Evolutionary conservation across 371 early-diverging fungal genomes (phyloP).

Genomic region (Mortierella sp.): DNA sequence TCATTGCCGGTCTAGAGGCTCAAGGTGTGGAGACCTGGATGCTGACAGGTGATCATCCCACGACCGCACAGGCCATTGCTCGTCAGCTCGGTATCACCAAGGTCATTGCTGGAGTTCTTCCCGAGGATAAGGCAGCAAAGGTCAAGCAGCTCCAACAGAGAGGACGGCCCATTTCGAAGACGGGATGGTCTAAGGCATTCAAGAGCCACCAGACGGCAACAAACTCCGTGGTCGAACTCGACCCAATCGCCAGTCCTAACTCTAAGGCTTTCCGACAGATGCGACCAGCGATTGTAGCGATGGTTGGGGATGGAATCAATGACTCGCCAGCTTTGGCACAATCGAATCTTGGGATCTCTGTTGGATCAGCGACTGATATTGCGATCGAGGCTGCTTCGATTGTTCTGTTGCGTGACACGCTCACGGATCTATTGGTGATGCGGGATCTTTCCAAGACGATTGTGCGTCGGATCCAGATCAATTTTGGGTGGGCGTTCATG

Average conservation of each 20-base stretch:
- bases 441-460: slow-evolving; percentile 72
- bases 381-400: slow-evolving; percentile 84
- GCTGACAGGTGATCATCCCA: slow-evolving; percentile 77
- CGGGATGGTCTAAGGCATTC: slow-evolving; percentile 15
- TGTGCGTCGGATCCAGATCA: slow-evolving; percentile 77
- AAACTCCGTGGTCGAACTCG: slow-evolving; percentile 6
- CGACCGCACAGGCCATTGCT: slow-evolving; percentile 71
- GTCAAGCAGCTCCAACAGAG: slow-evolving; percentile 67
- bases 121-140: slow-evolving; percentile 75
- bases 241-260: background rate
- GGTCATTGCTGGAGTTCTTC: slow-evolving; percentile 68
- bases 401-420: slow-evolving; percentile 76
- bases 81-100: slow-evolving; percentile 67
- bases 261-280: background rate
- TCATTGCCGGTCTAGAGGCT: slow-evolving; percentile 58
- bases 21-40: slow-evolving; percentile 75
- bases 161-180: slow-evolving; percentile 17
- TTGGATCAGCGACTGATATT: slow-evolving; percentile 85
- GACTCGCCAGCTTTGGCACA: slow-evolving; percentile 92
- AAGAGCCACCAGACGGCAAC: background rate
- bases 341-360: slow-evolving; percentile 86
- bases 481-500: slow-evolving; percentile 85
- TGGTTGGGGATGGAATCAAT: slow-evolving; percentile 93
- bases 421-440: slow-evolving; percentile 76
- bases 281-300: slow-evolving; percentile 66